A percentile compares a stretch with the other conserved stretches of the same genome.
Conservation (phyloP, 2,329 filamentous ascomycete genomes). For the Paecilomyces dactylethromorphus region DNA sequence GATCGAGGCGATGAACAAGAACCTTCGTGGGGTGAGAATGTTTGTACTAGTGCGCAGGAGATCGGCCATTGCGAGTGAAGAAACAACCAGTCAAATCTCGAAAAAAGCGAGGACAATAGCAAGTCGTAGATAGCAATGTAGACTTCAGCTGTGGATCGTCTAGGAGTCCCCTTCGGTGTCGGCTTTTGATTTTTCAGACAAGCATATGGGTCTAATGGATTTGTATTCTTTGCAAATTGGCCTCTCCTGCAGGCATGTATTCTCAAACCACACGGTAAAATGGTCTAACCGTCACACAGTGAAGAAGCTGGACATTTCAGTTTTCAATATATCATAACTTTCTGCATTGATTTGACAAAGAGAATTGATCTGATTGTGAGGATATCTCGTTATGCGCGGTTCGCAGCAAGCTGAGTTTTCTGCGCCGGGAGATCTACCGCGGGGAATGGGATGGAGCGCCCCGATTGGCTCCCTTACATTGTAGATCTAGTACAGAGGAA, state of each 20-base stretch:
- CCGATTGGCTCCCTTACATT: neutral
- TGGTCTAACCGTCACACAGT: neutral
- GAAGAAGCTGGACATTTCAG: neutral
- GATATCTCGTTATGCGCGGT: neutral
- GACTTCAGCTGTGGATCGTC: neutral
- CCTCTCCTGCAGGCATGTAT: neutral
- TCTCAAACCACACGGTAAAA: neutral
- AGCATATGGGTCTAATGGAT: neutral
- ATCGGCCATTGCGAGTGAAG: neutral
- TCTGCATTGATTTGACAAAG: too few species aligned
- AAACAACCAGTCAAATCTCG: neutral
- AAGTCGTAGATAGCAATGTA: neutral
- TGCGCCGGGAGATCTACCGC: slow-evolving; percentile 11
- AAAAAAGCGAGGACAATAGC: neutral
- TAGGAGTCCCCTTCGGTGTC: neutral
- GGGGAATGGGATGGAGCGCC: neutral
- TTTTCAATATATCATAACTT: too few species aligned
- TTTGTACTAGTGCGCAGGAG: neutral
- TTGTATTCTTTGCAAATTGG: neutral
- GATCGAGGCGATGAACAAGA: slow-evolving; percentile 74
- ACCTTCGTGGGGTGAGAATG: slow-evolving; percentile 16
- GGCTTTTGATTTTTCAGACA: neutral
- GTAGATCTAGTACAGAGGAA: neutral
- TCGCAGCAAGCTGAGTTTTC: neutral
- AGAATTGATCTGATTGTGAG: too few species aligned